Base-by-base conservation (phyloP, 306 rosid species). In the Castanopsis chinensis region DNA sequence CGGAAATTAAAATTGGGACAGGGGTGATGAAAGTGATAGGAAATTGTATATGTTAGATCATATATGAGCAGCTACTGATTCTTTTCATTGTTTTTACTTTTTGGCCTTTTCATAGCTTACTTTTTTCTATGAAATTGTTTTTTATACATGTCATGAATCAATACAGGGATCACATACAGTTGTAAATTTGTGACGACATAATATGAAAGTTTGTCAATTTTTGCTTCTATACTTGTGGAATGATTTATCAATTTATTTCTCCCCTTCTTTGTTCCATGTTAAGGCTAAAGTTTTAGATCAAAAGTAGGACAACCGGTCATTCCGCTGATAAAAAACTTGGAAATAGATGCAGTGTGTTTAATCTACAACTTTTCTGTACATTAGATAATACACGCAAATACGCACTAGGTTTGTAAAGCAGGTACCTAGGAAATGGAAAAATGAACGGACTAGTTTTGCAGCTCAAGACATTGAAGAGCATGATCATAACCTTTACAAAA, bases 101-200 rank as follows among this genome's bases (percentile, higher is more conserved):
- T 41, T 41, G 45, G 61, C 18, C 27, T 73, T 79, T 82, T 32
- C 23, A 77, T 82, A 18, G 81, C 82, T 63, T 76, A 70, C 61
- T 79, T 81, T 85, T 86, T 45, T 57, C 69, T 84, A 80, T 76
- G n/a, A n/a, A n/a, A n/a, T 70, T 3, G 25, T 49, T 76, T 77
- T 71, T 43, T 59, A 45, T 58, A 65, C 63, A 76, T 75, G 79
- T 69, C 72, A 75, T 45, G 13, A 27, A 32, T 27, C 49, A 55
- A 61, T 78, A 82, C 80, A 84, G 82, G 83, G 61, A 58, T 82
- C 82, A 56, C 72, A 85, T 73, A 84, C 85, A 21, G 79, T 79
- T 85, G 94, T 89, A 88, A 69, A 87, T 87, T 82, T 85, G 82
- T 80, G 81, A 86, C 74, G 23, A 69, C 15, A 76, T 84, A 85